Evolutionary conservation across 1,284 basidiomycete genomes (phyloP), one percentile per base, ranked within the genome.

Genomic region (Moniliophthora roreri): DNA sequence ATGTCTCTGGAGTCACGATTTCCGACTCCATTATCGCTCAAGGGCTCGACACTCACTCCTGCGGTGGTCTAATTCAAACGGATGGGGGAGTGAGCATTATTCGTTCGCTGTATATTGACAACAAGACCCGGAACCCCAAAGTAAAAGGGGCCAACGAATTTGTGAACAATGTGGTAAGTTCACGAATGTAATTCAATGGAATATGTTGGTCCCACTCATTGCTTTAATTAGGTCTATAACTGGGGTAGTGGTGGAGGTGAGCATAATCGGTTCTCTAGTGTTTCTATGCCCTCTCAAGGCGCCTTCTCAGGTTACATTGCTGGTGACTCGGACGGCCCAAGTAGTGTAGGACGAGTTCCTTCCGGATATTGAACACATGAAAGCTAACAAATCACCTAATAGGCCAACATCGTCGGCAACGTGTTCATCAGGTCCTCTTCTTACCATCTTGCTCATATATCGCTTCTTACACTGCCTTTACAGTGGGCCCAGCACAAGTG

Each of bases 141-240:
- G 70, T 72, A 21, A 71, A 72, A 52, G 70, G 70, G 7, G 63
- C 67, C 37, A 72, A 72, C 41, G 70, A 72, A 32, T 72, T 70
- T 54, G 63, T 69, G 6, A 72, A 72, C 52, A 72, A 71, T 52
- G 69, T 71, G 36, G 68, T 69, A 57, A 35, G 65, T 55, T 10
- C 8, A 10, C 18, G 18, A 10, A 23, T 6, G 2, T 6, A 21
- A 16, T 24, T 10, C 23, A 13, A 40, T 40, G 15, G 18, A 15
- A 10, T 20, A 23, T 10, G 9, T 39, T 23, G 18, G 21, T 16
- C 7, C 21, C 35, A 28, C 8, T 18, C 44, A 32, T n/a, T n/a
- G 23, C 28, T 44, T 10, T 51, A 48, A n/a, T 24, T 24, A 66
- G 66, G 67, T 70, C 20, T 71, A 71, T 41, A 72, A 71, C 53